Evolutionary conservation across 176 grass and related monocot species (phyloP).

Genomic region (Secale cereale): DNA sequence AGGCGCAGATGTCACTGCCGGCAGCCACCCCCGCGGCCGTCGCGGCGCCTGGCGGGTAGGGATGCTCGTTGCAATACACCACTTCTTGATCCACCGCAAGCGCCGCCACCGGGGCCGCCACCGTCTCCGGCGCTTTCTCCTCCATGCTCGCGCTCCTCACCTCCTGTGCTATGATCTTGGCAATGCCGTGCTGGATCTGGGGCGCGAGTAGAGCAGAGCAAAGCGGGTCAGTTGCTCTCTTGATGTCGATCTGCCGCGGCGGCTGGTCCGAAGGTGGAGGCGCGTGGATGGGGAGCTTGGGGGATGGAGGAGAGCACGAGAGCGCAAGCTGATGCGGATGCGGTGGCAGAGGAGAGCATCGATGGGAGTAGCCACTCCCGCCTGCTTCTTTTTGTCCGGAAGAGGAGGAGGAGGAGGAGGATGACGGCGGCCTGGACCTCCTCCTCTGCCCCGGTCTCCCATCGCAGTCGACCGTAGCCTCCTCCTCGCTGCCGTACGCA

Average conservation of each 20-base stretch:
- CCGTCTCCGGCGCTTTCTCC: slow-evolving; percentile 31
- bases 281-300: neutral
- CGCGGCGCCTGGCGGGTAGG: neutral
- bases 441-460: too few species aligned
- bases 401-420: too few species aligned
- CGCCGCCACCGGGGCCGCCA: neutral
- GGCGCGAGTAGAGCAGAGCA: neutral
- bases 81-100: slow-evolving; percentile 40
- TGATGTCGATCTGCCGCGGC: slow-evolving; percentile 16
- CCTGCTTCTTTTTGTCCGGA: too few species aligned
- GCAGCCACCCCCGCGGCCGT: slow-evolving; percentile 30
- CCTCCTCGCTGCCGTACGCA: too few species aligned
- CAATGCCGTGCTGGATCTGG: neutral
- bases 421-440: too few species aligned
- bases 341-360: too few species aligned
- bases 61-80: slow-evolving; percentile 51
- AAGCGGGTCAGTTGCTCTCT: neutral
- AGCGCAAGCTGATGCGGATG: too few species aligned
- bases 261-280: neutral
- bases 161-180: too few species aligned
- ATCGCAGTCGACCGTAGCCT: too few species aligned
- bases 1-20: slow-evolving; percentile 80
- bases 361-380: too few species aligned
- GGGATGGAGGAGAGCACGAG: slow-evolving; percentile 14
- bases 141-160: slow-evolving; percentile 29